Evolutionary conservation across 177 flowering plant genomes (phyloP), one percentile per base, ranked within the genome.

Genomic region (Telopea speciosissima): DNA sequence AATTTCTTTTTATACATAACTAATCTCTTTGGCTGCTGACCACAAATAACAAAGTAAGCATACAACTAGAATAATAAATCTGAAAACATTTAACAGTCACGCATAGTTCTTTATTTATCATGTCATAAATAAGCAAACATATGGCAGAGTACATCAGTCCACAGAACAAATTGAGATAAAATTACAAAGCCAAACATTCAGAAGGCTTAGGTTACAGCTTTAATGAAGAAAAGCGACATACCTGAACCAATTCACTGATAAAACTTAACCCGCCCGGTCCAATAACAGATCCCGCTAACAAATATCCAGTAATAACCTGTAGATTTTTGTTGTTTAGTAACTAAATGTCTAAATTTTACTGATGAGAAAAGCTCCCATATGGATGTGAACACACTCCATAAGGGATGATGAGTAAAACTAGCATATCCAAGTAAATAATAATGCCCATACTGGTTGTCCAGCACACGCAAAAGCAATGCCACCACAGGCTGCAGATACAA

Each of bases 391-490:
- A 22, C 19, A 17, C 44, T 33, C 11, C 22, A 24, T 31, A 52
- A 61, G 21, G 17, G 22, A 69, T 60, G 65, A 28, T 36, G 40
- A 36, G 6, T 36, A 36, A 36, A 36, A 36, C 40, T 36, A 36
- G 40, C 40, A 36, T 36, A 36, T 36, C 9, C 40, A 36, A 36
- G 40, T 36, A 36, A 75, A 58, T 11, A 26, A 72, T 21, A 66
- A 62, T 65, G 72, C 68, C 65, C 90, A 66, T 23, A 93, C 97
- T 85, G 97, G 97, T 75, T 92, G 97, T 73, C 99, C 99, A 73
- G 90, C 96, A 85, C 92, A 92, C 63, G 99, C 97, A 83, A 92
- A 94, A 28, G 92, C 97, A 72, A 94, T 94, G 62, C 99, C 99
- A 77, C 99, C 99, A 84, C 92, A 89, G 74, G 97, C 84, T 76